phyloP scores from a whole-genome alignment of 2,329 filamentous ascomycete species.

The Aschersonia sp. region DNA sequence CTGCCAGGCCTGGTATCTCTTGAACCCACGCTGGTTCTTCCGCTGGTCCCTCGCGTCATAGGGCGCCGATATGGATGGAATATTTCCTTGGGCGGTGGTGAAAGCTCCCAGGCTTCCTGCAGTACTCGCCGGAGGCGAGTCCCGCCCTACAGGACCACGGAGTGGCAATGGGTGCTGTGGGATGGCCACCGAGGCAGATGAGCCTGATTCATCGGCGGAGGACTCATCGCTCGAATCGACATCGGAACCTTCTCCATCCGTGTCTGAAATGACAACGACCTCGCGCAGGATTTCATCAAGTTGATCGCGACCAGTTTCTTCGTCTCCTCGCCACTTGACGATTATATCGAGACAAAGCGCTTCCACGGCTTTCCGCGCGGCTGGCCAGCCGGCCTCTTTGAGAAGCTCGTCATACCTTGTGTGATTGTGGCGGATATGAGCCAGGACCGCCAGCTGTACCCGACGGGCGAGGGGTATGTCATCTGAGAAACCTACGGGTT shows the following conservation, averaged over 20 bases:
- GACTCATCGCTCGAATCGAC: constrained; percentile 19
- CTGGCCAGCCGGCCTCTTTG: constrained; percentile 40
- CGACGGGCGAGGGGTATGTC: constrained; percentile 44
- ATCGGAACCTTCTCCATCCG: constrained; percentile 30
- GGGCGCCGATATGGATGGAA: constrained; percentile 8
- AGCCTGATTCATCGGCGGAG: constrained; percentile 13
- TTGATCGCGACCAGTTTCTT: constrained; percentile 53
- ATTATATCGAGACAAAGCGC: constrained; percentile 47
- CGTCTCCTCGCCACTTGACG: constrained; percentile 59
- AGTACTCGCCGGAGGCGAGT: neutral
- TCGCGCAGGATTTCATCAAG: constrained; percentile 53
- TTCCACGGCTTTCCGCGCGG: constrained; percentile 47
- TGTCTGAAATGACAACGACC: constrained; percentile 51
- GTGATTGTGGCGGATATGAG: constrained; percentile 52
- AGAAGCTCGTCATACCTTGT: constrained; percentile 50
- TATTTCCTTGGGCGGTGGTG: constrained; percentile 7
- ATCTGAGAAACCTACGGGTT: constrained; percentile 41
- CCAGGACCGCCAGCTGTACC: constrained; percentile 50
- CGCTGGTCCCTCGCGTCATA: constrained; percentile 10
- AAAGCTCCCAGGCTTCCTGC: neutral
- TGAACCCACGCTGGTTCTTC: constrained; percentile 28
- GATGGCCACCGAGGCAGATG: constrained; percentile 7
- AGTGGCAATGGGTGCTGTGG: constrained; percentile 5
- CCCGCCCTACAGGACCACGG: neutral
- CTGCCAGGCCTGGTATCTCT: constrained; percentile 30